These are phyloP conservation scores for Rhodosporidiobolus odoratus DNA, from an alignment of 768 basidiomycete genomes.

Conservation along the genomic window DNA sequence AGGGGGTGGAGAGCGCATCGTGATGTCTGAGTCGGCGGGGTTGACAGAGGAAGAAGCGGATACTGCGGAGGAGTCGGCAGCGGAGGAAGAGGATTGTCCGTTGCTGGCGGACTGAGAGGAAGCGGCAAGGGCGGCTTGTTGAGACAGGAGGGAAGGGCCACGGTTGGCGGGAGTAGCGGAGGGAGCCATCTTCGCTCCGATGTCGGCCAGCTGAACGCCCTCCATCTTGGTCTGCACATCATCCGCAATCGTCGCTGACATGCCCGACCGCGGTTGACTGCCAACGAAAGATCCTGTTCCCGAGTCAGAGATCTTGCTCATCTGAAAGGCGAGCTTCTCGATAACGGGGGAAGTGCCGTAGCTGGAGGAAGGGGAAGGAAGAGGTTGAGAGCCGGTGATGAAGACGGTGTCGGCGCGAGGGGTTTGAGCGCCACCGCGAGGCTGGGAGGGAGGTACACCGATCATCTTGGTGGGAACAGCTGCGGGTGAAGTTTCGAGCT, in stretches of 20 bases:
- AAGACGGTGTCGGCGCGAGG: constrained; percentile 71
- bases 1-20: constrained; percentile 27
- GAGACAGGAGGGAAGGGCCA: constrained; percentile 41
- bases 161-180: constrained; percentile 37
- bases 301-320: constrained; percentile 72
- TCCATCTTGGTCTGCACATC: constrained; percentile 54
- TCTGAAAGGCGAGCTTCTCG: constrained; percentile 84
- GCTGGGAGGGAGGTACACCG: constrained; percentile 79
- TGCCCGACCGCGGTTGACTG: constrained; percentile 40
- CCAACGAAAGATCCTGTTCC: constrained; percentile 44
- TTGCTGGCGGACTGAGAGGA: constrained; percentile 6
- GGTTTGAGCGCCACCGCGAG: constrained; percentile 92
- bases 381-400: constrained; percentile 88
- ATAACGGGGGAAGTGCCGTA: constrained; percentile 68
- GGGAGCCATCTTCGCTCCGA: constrained; percentile 39
- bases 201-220: constrained; percentile 46
- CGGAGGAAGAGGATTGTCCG: constrained; percentile 4
- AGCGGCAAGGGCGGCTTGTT: constrained; percentile 44
- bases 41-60: no score
- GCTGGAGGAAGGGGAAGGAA: constrained; percentile 65
- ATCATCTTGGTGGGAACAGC: constrained; percentile 64
- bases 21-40: constrained; percentile 29
- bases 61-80: no score
- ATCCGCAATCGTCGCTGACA: constrained; percentile 50
- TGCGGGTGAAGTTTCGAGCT: constrained; percentile 49